Evolutionary conservation across 2,329 filamentous ascomycete species (phyloP).

Genomic region (Penicillium expansum): DNA sequence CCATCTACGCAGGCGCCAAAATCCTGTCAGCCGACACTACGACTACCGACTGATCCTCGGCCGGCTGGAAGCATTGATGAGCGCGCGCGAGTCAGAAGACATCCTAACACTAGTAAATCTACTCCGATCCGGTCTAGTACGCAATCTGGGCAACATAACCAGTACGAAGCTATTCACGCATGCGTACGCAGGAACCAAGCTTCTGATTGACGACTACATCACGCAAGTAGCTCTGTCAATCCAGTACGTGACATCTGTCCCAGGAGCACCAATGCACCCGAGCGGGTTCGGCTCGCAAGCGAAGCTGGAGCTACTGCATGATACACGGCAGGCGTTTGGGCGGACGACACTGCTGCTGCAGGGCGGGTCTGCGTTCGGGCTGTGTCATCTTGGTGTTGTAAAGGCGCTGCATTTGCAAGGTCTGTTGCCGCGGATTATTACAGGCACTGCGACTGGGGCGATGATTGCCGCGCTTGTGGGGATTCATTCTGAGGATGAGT

Average conservation of each 20-base stretch:
- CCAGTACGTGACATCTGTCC: constrained; percentile 68
- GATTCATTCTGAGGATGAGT: constrained; percentile 80
- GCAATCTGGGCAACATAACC: constrained; percentile 90
- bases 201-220: constrained; percentile 87
- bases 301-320: constrained; percentile 82
- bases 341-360: constrained; percentile 82
- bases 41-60: constrained; percentile 82
- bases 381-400: constrained; percentile 87
- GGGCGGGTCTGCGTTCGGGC: constrained; percentile 84
- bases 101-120: constrained; percentile 73
- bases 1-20: constrained; percentile 65
- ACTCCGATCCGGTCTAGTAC: constrained; percentile 70
- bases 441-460: constrained; percentile 85
- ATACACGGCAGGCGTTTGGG: constrained; percentile 84
- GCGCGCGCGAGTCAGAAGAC: constrained; percentile 68
- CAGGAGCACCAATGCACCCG: constrained; percentile 53
- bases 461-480: constrained; percentile 85
- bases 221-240: constrained; percentile 78
- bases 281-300: constrained; percentile 65
- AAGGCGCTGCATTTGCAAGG: constrained; percentile 80
- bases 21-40: constrained; percentile 76
- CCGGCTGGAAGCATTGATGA: constrained; percentile 67
- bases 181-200: constrained; percentile 84
- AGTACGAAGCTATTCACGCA: constrained; percentile 77
- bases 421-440: constrained; percentile 82